Percentiles rank a stretch among this genome's conserved stretches.
Conservation (phyloP, 2,329 filamentous ascomycete species). For the Zymoseptoria ardabiliae region DNA sequence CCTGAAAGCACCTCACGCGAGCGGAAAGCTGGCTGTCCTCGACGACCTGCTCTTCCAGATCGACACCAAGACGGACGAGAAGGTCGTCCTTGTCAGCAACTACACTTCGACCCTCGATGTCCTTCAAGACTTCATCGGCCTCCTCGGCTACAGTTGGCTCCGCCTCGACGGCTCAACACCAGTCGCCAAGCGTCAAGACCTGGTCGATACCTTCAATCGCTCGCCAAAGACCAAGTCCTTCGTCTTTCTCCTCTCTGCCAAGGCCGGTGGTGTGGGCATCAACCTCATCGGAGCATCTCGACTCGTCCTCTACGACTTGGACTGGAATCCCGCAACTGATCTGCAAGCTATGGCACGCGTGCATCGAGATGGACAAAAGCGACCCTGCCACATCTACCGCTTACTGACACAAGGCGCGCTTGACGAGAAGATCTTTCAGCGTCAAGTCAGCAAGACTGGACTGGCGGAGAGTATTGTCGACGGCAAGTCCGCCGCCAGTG, state of each 20-base stretch:
- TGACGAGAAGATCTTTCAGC: slow-evolving; percentile 69
- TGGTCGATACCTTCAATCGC: slow-evolving; percentile 65
- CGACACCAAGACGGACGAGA: slow-evolving; percentile 55
- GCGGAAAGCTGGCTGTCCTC: slow-evolving; percentile 60
- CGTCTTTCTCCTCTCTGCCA: slow-evolving; percentile 65
- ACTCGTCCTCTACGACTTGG: slow-evolving; percentile 63
- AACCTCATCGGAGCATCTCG: slow-evolving; percentile 65
- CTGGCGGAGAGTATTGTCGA: slow-evolving; percentile 66
- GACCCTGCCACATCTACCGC: slow-evolving; percentile 61
- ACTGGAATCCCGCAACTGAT: slow-evolving; percentile 70
- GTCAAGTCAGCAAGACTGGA: slow-evolving; percentile 63
- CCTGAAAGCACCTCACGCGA: slow-evolving; percentile 50
- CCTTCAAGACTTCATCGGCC: slow-evolving; percentile 53
- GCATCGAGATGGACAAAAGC: slow-evolving; percentile 64
- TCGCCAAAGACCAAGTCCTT: slow-evolving; percentile 50
- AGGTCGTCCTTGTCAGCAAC: slow-evolving; percentile 69
- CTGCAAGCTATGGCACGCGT: slow-evolving; percentile 69
- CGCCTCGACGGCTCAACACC: slow-evolving; percentile 64
- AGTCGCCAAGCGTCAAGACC: slow-evolving; percentile 54
- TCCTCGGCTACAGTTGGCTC: slow-evolving; percentile 55
- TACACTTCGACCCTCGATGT: slow-evolving; percentile 66
- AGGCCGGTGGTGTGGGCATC: slow-evolving; percentile 62
- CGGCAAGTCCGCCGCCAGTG: slow-evolving; percentile 51
- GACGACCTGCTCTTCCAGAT: slow-evolving; percentile 58
- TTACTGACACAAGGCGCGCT: slow-evolving; percentile 61